phyloP scores from a whole-genome alignment of 2,329 filamentous ascomycete species.

The Chalaropsis thielavioides region DNA sequence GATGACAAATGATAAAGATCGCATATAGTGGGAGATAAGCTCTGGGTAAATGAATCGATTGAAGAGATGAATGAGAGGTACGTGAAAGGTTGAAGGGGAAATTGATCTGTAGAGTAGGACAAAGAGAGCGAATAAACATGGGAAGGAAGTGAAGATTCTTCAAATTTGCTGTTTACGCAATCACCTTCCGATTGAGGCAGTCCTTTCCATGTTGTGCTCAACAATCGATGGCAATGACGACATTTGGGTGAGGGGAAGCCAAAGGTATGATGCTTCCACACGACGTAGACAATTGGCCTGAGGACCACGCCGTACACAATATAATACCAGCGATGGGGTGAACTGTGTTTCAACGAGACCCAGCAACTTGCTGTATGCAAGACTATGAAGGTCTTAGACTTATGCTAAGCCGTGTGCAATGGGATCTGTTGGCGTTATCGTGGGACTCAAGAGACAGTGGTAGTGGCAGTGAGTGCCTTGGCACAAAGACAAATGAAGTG shows the following conservation, averaged over 20 bases:
- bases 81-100: not conserved
- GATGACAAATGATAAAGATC: not conserved
- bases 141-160: constrained; percentile 10
- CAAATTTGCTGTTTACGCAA: not conserved
- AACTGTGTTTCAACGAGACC: not conserved
- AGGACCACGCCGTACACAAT: not conserved
- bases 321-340: not conserved
- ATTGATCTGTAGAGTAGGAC: not conserved
- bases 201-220: not conserved
- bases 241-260: not conserved
- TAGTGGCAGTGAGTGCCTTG: not conserved
- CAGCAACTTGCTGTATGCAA: not conserved
- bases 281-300: not conserved
- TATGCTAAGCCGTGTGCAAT: not conserved
- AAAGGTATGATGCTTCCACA: not conserved
- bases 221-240: not conserved
- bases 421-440: not conserved
- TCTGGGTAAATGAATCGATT: not conserved
- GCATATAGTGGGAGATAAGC: not conserved
- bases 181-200: not conserved
- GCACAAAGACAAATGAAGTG: not conserved
- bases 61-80: not conserved
- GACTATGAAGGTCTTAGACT: not conserved
- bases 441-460: not conserved
- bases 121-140: not conserved